Percentiles rank a stretch among this genome's conserved stretches.
These are phyloP conservation scores for Albugo candida DNA, from an alignment of 352 stramenopile species.

Conservation along the genomic window DNA sequence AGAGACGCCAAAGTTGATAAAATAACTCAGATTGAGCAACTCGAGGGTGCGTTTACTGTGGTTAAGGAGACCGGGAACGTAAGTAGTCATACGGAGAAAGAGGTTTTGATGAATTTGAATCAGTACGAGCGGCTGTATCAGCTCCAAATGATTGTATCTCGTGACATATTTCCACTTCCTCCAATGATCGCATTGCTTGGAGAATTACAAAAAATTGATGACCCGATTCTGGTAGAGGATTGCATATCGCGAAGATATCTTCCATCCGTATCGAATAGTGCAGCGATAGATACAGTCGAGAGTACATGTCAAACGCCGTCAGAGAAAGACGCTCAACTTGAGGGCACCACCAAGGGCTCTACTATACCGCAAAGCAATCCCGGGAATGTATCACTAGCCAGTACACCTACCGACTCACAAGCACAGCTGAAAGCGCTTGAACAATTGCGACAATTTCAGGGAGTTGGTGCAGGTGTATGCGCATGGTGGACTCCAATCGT, in stretches of 20 bases:
- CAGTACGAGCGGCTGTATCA: slow-evolving; percentile 54
- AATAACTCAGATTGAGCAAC: no score
- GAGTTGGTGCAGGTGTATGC: slow-evolving; percentile 9
- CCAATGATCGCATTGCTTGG: slow-evolving; percentile 9
- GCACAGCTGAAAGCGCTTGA: no score
- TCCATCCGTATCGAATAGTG: no score
- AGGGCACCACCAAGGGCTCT: no score
- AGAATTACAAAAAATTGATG: slow-evolving; percentile 4
- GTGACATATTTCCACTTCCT: neutral
- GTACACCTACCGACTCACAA: no score
- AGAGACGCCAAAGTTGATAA: slow-evolving; percentile 10
- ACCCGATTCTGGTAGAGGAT: neutral
- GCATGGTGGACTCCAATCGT: slow-evolving; percentile 63
- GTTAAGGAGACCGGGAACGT: slow-evolving; percentile 1
- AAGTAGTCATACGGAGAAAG: slow-evolving; percentile 17
- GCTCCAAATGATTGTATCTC: slow-evolving; percentile 1
- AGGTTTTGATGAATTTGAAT: slow-evolving; percentile 22
- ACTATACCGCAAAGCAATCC: no score
- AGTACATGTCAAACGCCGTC: no score
- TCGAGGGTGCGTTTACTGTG: neutral
- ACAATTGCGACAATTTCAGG: no score
- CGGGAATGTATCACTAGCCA: no score
- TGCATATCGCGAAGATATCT: no score
- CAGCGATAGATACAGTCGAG: no score
- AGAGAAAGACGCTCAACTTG: no score